A percentile compares a stretch with the other conserved stretches of the same genome.
Evolutionary conservation across 352 stramenopile species (phyloP).

Genomic region (Pythium rishiriense): DNA sequence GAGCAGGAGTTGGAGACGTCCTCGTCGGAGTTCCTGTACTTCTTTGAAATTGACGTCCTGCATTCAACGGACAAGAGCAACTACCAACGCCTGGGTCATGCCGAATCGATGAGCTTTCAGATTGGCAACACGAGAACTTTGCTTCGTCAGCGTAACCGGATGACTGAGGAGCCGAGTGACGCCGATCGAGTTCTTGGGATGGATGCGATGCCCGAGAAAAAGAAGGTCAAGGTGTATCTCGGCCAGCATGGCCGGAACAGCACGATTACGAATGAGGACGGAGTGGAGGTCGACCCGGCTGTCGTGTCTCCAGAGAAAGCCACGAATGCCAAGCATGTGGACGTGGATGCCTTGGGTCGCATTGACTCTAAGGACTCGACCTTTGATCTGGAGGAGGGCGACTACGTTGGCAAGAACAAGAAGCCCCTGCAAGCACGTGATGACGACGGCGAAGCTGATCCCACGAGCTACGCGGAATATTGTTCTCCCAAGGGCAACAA

Average conservation of each 20-base stretch:
- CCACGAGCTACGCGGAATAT: constrained; percentile 49
- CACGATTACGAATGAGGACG: constrained; percentile 41
- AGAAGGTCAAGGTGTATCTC: constrained; percentile 62
- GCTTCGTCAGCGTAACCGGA: constrained; percentile 81
- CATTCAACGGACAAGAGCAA: constrained; percentile 55
- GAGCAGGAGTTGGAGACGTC: constrained; percentile 42
- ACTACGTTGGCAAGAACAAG: constrained; percentile 5
- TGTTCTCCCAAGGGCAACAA: constrained; percentile 51
- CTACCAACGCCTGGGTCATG: constrained; percentile 66
- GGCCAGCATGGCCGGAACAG: constrained; percentile 44
- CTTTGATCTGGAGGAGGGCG: constrained; percentile 39
- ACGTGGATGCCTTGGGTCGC: constrained; percentile 47
- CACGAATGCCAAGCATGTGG: constrained; percentile 16
- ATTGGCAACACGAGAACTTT: constrained; percentile 86
- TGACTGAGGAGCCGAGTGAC: constrained; percentile 56
- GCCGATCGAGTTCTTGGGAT: constrained; percentile 45
- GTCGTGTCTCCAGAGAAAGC: constrained; percentile 27
- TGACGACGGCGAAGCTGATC: constrained; percentile 3
- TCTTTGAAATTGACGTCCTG: constrained; percentile 87
- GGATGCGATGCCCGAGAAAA: constrained; percentile 76
- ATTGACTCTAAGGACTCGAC: constrained; percentile 59
- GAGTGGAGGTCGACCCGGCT: constrained; percentile 9
- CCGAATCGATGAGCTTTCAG: constrained; percentile 81
- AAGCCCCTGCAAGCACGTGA: constrained; percentile 5
- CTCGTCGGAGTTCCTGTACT: constrained; percentile 76